phyloP scores from a whole-genome alignment of 1,284 basidiomycete species.

The Leccinum fallax region DNA sequence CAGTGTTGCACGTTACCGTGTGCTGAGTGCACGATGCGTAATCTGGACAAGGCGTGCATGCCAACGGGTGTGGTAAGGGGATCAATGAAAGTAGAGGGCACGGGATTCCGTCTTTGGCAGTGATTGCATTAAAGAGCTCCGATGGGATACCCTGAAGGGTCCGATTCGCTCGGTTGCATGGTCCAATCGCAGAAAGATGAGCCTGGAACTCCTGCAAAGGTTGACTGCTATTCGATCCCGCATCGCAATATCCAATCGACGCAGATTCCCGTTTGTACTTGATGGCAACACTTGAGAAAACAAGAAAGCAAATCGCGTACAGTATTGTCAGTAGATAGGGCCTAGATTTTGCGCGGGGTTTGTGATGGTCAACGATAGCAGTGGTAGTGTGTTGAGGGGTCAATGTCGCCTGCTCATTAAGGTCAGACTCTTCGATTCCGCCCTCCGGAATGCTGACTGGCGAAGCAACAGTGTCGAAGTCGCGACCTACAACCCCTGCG shows the following conservation, averaged over 20 bases:
- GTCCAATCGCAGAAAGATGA: conserved; percentile 50
- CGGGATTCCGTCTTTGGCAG: conserved; percentile 40
- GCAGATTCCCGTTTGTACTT: conserved; percentile 70
- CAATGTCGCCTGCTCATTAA: conserved; percentile 26
- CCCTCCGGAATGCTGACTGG: conserved; percentile 23
- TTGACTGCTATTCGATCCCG: conserved; percentile 63
- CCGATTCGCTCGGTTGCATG: conserved; percentile 61
- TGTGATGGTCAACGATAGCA: conserved; percentile 25
- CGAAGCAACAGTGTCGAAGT: conserved; percentile 23
- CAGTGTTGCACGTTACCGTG: conserved; percentile 70
- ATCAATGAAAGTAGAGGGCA: conserved; percentile 58
- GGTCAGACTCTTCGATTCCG: conserved; percentile 10
- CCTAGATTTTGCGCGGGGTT: conserved; percentile 18
- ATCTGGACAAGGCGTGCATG: conserved; percentile 85
- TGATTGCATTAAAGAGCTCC: conserved; percentile 31
- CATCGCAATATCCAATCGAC: conserved; percentile 82
- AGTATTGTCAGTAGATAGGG: conserved; percentile 41
- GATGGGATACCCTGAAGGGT: conserved; percentile 41
- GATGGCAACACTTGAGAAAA: conserved; percentile 44
- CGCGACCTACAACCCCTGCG: conserved; percentile 15
- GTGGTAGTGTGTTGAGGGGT: conserved; percentile 43
- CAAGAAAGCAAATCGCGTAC: conserved; percentile 41
- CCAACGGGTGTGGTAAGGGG: conserved; percentile 61
- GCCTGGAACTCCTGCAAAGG: conserved; percentile 53
- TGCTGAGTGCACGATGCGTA: conserved; percentile 76